phyloP scores from a whole-genome alignment of 306 rosid species.

The Medicago arabica region DNA sequence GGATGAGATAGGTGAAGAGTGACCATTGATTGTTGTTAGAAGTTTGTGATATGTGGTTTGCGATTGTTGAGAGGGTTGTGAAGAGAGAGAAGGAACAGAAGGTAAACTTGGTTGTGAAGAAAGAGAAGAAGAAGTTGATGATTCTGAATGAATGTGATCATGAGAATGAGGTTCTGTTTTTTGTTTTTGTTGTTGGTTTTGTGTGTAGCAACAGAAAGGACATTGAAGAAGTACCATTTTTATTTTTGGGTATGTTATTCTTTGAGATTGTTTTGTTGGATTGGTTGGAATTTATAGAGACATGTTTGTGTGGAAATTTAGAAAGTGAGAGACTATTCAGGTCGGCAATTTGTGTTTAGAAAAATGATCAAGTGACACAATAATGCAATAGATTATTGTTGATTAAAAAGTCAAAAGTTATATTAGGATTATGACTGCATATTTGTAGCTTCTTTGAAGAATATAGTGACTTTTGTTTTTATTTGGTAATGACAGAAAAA shows the following conservation, averaged over 20 bases:
- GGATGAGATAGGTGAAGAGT: constrained; percentile 58
- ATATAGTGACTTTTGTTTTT: no score
- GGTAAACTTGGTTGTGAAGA: constrained; percentile 79
- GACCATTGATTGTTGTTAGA: constrained; percentile 50
- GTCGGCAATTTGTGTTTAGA: not conserved
- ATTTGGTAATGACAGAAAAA: no score
- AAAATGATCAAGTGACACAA: not conserved
- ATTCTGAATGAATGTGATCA: constrained; percentile 47
- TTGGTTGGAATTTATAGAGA: constrained; percentile 43
- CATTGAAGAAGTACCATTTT: constrained; percentile 58
- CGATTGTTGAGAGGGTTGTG: constrained; percentile 34
- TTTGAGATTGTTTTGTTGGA: not conserved
- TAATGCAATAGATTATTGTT: not conserved
- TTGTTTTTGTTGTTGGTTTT: constrained; percentile 36
- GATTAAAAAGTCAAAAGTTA: not conserved
- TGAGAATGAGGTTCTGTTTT: constrained; percentile 22
- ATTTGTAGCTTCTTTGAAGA: no score
- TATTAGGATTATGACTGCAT: not conserved
- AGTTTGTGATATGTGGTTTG: constrained; percentile 41
- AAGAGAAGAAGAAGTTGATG: constrained; percentile 59
- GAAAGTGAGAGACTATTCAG: not conserved
- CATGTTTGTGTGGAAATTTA: not conserved
- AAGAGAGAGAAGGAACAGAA: constrained; percentile 66
- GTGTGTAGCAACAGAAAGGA: constrained; percentile 47
- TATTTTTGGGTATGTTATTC: not conserved